Evolutionary conservation across 1,284 basidiomycete genomes (phyloP).

Genomic region (Retiboletus flavoniger): DNA sequence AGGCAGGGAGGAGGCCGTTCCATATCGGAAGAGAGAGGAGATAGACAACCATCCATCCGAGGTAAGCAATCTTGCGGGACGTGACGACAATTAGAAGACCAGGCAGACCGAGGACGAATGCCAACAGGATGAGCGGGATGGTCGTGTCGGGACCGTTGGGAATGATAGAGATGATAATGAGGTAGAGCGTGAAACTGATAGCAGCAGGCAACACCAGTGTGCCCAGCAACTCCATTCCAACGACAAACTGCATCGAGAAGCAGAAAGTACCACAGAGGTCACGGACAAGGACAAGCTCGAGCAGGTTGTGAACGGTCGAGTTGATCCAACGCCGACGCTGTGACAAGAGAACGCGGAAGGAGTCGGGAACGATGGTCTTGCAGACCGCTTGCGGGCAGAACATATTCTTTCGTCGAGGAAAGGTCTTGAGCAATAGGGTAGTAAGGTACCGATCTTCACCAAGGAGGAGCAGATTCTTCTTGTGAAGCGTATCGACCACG

Average conservation of each 20-base stretch:
- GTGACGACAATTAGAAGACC: conserved; percentile 94
- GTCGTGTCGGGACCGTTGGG: conserved; percentile 78
- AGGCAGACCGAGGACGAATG: conserved; percentile 93
- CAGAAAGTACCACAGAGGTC: conserved; percentile 96
- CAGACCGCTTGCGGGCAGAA: conserved; percentile 99
- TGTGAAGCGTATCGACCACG: conserved; percentile 96
- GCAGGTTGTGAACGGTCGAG: conserved; percentile 97
- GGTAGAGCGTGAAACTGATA: conserved; percentile 93
- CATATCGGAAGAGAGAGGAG: conserved; percentile 90
- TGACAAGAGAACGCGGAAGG: conserved; percentile 90
- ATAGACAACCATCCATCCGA: conserved; percentile 98
- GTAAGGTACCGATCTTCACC: conserved; percentile 99
- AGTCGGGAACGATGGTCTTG: conserved; percentile 97
- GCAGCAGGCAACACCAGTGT: conserved; percentile 97
- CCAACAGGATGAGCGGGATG: conserved; percentile 93
- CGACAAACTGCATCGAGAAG: conserved; percentile 97
- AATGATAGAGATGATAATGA: conserved; percentile 84
- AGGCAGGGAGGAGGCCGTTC: conserved; percentile 94
- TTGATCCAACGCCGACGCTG: conserved; percentile 99
- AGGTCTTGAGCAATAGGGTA: conserved; percentile 94
- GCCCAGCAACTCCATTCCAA: conserved; percentile 96
- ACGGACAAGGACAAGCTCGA: conserved; percentile 90
- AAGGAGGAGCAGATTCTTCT: conserved; percentile 96
- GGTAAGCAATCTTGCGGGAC: conserved; percentile 89
- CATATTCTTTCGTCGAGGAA: conserved; percentile 98